phyloP scores from a whole-genome alignment of 2,329 filamentous ascomycete genomes.

The Trichoderma koningii region DNA sequence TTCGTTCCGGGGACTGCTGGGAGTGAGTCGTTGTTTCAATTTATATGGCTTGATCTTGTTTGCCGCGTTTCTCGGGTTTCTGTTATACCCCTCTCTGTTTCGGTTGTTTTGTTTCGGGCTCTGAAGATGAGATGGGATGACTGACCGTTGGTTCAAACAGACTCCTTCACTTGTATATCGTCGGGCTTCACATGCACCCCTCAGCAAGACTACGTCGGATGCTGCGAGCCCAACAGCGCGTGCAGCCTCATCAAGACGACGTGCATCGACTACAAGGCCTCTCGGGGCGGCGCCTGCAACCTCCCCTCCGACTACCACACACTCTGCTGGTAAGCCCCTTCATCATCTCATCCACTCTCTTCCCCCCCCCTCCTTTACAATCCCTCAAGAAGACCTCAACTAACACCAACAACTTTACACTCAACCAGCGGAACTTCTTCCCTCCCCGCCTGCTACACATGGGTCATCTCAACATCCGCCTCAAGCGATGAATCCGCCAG shows the following conservation, averaged over 20 bases:
- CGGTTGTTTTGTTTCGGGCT: too few species aligned
- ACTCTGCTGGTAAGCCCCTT: conserved; percentile 40
- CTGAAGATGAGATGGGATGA: too few species aligned
- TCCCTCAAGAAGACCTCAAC: neutral
- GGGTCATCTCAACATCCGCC: conserved; percentile 33
- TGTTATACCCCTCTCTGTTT: too few species aligned
- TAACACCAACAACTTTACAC: conserved; percentile 29
- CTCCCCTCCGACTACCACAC: conserved; percentile 39
- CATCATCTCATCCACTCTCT: too few species aligned
- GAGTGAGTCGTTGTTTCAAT: conserved; percentile 34
- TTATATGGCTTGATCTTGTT: neutral
- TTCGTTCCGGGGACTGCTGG: conserved; percentile 33
- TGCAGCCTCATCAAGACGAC: conserved; percentile 39
- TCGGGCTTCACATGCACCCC: conserved; percentile 35
- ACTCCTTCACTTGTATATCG: conserved; percentile 37
- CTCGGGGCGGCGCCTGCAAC: conserved; percentile 34
- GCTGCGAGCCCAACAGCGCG: conserved; percentile 36
- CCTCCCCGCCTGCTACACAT: conserved; percentile 36
- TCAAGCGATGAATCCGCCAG: conserved; percentile 16
- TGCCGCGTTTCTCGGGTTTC: too few species aligned
- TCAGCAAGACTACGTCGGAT: conserved; percentile 37
- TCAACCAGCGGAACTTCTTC: conserved; percentile 12
- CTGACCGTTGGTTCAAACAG: conserved; percentile 23
- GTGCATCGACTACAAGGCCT: conserved; percentile 39
- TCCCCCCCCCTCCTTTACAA: too few species aligned